Base-by-base conservation (phyloP, 345 rosid genomes). In the Linum lewisii region DNA sequence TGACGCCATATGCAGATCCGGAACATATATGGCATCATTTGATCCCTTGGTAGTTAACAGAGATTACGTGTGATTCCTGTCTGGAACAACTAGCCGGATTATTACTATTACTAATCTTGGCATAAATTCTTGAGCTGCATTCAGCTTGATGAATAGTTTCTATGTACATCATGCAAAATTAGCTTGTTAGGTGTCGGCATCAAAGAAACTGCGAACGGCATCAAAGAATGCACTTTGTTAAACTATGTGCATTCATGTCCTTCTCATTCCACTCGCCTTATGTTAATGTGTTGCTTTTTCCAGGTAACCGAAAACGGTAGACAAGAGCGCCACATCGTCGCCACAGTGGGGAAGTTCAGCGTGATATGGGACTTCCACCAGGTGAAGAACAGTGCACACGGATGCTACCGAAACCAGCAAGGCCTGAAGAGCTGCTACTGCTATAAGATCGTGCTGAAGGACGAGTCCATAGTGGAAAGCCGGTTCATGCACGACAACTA, bases 341-440 rank as follows among this genome's bases (percentile, higher is more conserved):
- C 93, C 24, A 84, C 98, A 0, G 96, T 88, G 22, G 96, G 98
- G 37, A 92, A 92, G 63, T 92, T 92, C 82, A 86, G 98, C 53
- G 89, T 88, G 67, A 81, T 92, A 76, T 86, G 98, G 98, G 95
- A 92, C 69, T 86, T 92, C 75, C 93, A 86, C 77, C 84, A 79
- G 74, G 96, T 88, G 79, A 92, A 92, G 90, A 88, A 88, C 84
- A 81, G 76, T 50, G 84, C 75, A 6, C 98, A 88, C 49, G 81
- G 74, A 32, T 92, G 98, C 79, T 92, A 86, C 70, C 74, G 72
- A 59, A 83, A 83, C 73, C 98, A 92, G 72, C 88, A 86, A 63
- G 98, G 96, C 38, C 90, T 88, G 22, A 88, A 92, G 78, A 88
- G 98, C 79, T 92, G 98, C 59, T 88, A 92, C 57, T 92, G 98